Conservation (phyloP, 768 basidiomycete species). For the Leccinum fibrillosum region DNA sequence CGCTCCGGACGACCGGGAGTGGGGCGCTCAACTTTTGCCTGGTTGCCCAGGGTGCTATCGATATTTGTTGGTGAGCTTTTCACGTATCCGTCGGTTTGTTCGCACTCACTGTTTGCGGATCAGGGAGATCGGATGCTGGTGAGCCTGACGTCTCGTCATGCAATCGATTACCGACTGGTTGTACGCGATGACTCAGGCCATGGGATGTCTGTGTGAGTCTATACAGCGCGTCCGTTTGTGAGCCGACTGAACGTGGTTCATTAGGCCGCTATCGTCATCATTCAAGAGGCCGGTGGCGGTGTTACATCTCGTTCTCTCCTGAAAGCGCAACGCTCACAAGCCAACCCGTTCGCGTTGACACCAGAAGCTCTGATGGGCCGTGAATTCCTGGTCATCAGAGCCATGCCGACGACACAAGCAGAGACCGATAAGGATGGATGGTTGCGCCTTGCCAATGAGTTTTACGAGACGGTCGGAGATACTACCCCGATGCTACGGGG, state of each 20-base stretch:
- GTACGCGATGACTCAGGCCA: constrained; percentile 37
- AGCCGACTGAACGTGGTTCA: not conserved
- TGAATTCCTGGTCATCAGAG: constrained; percentile 75
- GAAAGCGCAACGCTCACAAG: constrained; percentile 24
- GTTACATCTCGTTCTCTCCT: constrained; percentile 60
- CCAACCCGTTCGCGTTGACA: constrained; percentile 53
- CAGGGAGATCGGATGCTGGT: constrained; percentile 81
- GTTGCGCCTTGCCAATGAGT: constrained; percentile 75
- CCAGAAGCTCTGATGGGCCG: constrained; percentile 71
- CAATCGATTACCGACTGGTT: not conserved
- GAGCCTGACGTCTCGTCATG: constrained; percentile 16
- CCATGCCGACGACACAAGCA: constrained; percentile 51
- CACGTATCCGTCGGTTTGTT: not conserved
- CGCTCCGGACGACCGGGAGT: constrained; percentile 77
- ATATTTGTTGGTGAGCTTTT: constrained; percentile 72
- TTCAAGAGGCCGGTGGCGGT: constrained; percentile 81
- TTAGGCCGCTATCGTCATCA: constrained; percentile 83
- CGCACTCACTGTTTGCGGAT: not conserved
- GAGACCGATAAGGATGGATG: constrained; percentile 71
- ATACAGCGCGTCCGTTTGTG: not conserved
- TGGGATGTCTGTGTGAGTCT: constrained; percentile 79
- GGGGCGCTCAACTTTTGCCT: constrained; percentile 78
- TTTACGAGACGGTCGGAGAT: constrained; percentile 76
- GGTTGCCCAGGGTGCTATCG: constrained; percentile 88
- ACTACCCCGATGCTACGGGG: constrained; percentile 43